A percentile compares a stretch with the other conserved stretches of the same genome.
These are phyloP conservation scores for Drechslerella dactyloides DNA, from an alignment of 2,329 filamentous ascomycete genomes.

Conservation along the genomic window DNA sequence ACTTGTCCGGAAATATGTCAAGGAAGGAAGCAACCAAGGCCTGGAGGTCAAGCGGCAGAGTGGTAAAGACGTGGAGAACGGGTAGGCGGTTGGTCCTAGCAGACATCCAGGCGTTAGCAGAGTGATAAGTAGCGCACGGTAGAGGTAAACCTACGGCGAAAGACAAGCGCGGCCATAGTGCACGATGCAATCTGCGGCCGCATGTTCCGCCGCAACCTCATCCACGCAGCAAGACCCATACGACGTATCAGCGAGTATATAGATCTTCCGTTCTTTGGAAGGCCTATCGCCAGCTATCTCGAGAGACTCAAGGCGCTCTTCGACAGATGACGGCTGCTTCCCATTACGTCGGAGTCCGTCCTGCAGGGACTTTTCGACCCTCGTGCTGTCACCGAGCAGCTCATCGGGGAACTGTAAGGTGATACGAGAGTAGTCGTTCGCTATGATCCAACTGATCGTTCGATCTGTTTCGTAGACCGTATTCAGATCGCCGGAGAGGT, in stretches of 20 bases:
- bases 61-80: constrained; percentile 63
- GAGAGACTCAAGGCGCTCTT: constrained; percentile 32
- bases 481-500: constrained; percentile 73
- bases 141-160: constrained; percentile 75
- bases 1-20: constrained; percentile 70
- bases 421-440: constrained; percentile 74
- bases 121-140: neutral
- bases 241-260: constrained; percentile 91
- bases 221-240: constrained; percentile 98
- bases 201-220: constrained; percentile 93
- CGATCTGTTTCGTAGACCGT: constrained; percentile 83
- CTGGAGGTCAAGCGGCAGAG: constrained; percentile 70
- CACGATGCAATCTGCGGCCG: constrained; percentile 85
- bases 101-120: neutral
- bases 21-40: constrained; percentile 69
- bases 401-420: constrained; percentile 95
- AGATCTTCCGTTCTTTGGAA: constrained; percentile 61
- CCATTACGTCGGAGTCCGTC: constrained; percentile 25
- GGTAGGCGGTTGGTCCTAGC: constrained; percentile 52
- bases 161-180: constrained; percentile 94
- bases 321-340: constrained; percentile 27
- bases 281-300: constrained; percentile 13
- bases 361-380: constrained; percentile 64
- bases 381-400: constrained; percentile 84
- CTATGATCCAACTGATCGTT: constrained; percentile 76